These are phyloP conservation scores for Saccharomyces hybrid DNA, from an alignment of 1,139 yeast species.

Conservation along the genomic window DNA sequence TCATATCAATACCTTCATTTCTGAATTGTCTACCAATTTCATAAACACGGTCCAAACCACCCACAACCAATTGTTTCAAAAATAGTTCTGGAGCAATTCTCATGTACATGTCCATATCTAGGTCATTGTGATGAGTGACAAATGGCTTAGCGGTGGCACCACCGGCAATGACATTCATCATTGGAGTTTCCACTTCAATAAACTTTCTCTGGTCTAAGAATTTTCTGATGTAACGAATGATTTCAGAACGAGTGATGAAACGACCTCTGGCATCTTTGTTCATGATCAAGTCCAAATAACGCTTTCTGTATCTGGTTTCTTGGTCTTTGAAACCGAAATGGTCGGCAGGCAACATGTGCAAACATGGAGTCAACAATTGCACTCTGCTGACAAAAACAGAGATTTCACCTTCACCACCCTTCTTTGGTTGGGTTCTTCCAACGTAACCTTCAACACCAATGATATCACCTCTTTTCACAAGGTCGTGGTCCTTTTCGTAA, in stretches of 20 bases:
- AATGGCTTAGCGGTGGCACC: conserved; percentile 99
- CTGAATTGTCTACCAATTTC: conserved; percentile 99
- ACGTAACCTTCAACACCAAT: conserved; percentile 95
- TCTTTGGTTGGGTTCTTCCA: conserved; percentile 93
- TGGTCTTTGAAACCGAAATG: conserved; percentile 97
- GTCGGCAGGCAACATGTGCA: conserved; percentile 97
- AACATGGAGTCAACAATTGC: conserved; percentile 82
- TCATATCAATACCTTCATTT: conserved; percentile 93
- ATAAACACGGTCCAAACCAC: conserved; percentile 96
- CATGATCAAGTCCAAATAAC: conserved; percentile 86
- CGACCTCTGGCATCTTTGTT: conserved; percentile 64
- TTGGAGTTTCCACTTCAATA: conserved; percentile 96
- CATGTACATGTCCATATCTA: conserved; percentile 93
- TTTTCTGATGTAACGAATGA: conserved; percentile 77
- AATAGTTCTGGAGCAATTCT: conserved; percentile 97
- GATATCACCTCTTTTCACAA: conserved; percentile 92
- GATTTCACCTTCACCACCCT: conserved; percentile 97
- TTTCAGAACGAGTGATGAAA: conserved; percentile 81
- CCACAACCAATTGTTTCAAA: conserved; percentile 93
- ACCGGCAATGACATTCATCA: conserved; percentile 97
- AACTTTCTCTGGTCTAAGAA: conserved; percentile 82
- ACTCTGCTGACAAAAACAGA: conserved; percentile 82
- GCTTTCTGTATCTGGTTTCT: conserved; percentile 94
- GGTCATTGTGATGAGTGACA: conserved; percentile 92
- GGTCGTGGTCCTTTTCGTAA: conserved; percentile 78